Evolutionary conservation across 169 alveolate species (phyloP).

Genomic region (Cryptosporidium andersoni): DNA sequence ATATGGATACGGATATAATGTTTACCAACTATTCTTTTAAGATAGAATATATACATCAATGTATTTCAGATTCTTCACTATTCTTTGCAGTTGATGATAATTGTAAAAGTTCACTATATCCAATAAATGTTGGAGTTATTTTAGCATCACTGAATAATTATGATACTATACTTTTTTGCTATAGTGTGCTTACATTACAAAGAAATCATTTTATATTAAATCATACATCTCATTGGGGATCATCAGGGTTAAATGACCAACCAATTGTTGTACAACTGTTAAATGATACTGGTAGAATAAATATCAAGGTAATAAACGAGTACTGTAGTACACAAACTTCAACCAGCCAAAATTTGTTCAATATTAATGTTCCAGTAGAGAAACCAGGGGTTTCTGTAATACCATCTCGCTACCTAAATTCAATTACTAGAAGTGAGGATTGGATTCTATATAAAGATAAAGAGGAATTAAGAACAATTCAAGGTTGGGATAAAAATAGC

Average conservation of each 20-base stretch:
- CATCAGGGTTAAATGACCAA: constrained; percentile 63
- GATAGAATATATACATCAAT: constrained; percentile 15
- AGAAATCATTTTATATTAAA: constrained; percentile 16
- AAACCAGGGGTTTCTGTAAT: constrained; percentile 25
- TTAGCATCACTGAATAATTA: constrained; percentile 20
- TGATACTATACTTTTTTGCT: constrained; percentile 39
- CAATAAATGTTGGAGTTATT: constrained; percentile 44
- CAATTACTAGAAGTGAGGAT: constrained; percentile 7
- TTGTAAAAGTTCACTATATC: constrained; percentile 16
- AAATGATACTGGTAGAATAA: constrained; percentile 45
- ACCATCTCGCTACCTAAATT: constrained; percentile 18
- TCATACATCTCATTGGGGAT: constrained; percentile 46
- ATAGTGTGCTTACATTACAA: constrained; percentile 25
- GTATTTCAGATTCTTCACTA: constrained; percentile 6
- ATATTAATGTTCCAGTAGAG: background rate
- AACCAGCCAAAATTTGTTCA: too few relatives aligned
- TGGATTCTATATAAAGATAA: background rate
- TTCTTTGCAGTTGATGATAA: constrained; percentile 41
- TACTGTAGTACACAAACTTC: constrained; percentile 8
- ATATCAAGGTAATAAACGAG: constrained; percentile 1
- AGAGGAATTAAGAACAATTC: background rate
- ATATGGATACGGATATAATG: constrained; percentile 65
- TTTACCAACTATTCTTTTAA: constrained; percentile 5
- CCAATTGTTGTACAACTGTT: constrained; percentile 23
- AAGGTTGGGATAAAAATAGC: background rate